Base-by-base conservation (phyloP, 169 alveolate species). In the Plasmodium knowlesi region DNA sequence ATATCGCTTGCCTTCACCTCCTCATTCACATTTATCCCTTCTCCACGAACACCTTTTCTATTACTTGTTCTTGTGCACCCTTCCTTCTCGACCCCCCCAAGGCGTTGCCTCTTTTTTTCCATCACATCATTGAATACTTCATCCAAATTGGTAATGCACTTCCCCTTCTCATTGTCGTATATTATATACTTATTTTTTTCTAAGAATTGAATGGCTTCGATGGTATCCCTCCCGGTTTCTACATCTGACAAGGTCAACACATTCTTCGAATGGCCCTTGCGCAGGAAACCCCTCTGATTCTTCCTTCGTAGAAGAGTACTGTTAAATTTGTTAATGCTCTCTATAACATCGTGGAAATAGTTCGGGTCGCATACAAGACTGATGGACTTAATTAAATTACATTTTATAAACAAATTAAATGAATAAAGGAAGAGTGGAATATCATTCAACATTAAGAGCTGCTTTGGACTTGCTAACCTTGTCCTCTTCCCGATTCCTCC, bases 401-500 rank as follows among this genome's bases (percentile, higher is more conserved):
- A 88, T 57, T 79, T 76, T 28, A 88, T 19, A 43, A 88, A 78
- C 34, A 88, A 53, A 88, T 88, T 88, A 88, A 88, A 88, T 9
- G 94, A 74, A 53, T 88, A 88, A 4, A 88, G 39, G 80, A 88
- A 88, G 16, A 88, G 30, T n/a, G 94, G 94, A 9, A 88, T 37
- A 39, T 61, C 82, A 34, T 88, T 79, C 80, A 88, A 12, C 70
- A 54, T 39, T n/a, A 88, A 46, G 80, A 78, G 37, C 61, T 88
- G 94, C 32, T 88, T 88, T 30, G 71, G 37, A 53, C 57, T 57
- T 0, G 71, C 71, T 32, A 88, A 74, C 70, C 32, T 46, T 10
- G 89, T 78, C 57, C 94, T 88, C 41, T 88, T 76, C 5, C 94
- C 94, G 22, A 88, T 28, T 1, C 94, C 94, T 53, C 94, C 94